phyloP scores from a whole-genome alignment of 2,329 filamentous ascomycete genomes.

The Zasmidium citrigriseum region DNA sequence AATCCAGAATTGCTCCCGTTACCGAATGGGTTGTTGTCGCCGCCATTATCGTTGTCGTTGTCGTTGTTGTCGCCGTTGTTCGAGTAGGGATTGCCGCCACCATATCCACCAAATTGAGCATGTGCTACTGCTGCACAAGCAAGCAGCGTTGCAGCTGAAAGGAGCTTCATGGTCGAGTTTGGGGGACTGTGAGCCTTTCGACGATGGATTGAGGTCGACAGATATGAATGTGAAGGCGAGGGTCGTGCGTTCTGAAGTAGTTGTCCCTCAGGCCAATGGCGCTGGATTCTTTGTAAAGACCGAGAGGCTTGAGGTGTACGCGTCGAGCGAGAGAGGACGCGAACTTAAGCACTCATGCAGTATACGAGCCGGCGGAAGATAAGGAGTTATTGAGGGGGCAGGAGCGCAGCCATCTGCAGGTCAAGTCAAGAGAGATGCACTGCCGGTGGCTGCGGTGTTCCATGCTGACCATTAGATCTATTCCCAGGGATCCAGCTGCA shows the following conservation, averaged over 20 bases:
- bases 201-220: no score
- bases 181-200: background rate
- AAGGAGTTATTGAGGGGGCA: background rate
- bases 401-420: background rate
- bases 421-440: background rate
- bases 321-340: background rate
- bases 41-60: conserved; percentile 9
- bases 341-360: background rate
- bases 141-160: background rate
- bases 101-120: conserved; percentile 17
- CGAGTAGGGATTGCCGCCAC: conserved; percentile 14
- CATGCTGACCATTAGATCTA: background rate
- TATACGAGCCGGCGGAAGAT: background rate
- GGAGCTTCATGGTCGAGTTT: background rate
- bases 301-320: background rate
- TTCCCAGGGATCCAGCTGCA: background rate
- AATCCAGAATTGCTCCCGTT: conserved; percentile 13
- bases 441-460: background rate
- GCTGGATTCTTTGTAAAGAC: background rate
- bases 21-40: conserved; percentile 6
- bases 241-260: no score
- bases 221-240: no score
- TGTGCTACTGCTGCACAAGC: conserved; percentile 3
- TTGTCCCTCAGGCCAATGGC: no score
- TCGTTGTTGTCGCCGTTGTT: conserved; percentile 10